These are phyloP conservation scores for Aspergillus conjunctus DNA, from an alignment of 495 filamentous ascomycete genomes.

Conservation along the genomic window DNA sequence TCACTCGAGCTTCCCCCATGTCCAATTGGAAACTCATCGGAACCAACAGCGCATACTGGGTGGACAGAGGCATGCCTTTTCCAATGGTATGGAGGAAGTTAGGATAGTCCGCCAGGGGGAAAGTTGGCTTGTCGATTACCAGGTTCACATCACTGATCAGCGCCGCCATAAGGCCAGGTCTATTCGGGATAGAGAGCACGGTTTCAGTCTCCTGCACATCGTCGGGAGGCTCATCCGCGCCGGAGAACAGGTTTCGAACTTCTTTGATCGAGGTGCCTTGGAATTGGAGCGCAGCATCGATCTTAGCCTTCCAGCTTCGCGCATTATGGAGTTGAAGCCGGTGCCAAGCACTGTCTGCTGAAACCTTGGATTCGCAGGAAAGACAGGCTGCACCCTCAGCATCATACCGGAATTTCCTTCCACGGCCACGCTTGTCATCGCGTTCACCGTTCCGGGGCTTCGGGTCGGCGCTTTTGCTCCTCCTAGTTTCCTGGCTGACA, in stretches of 20 bases:
- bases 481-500: slow-evolving; percentile 43
- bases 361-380: slow-evolving; percentile 67
- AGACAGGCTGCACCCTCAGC: slow-evolving; percentile 71
- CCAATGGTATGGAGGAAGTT: slow-evolving; percentile 84
- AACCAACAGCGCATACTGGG: slow-evolving; percentile 83
- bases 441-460: slow-evolving; percentile 36
- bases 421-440: slow-evolving; percentile 32
- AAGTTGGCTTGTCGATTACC: slow-evolving; percentile 88
- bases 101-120: slow-evolving; percentile 76
- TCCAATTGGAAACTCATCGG: slow-evolving; percentile 87
- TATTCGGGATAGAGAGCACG: slow-evolving; percentile 82
- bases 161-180: slow-evolving; percentile 79
- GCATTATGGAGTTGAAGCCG: slow-evolving; percentile 80
- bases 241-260: slow-evolving; percentile 78
- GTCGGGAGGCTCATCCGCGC: slow-evolving; percentile 75
- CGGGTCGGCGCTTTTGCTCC: slow-evolving; percentile 59
- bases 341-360: slow-evolving; percentile 71
- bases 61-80: slow-evolving; percentile 92
- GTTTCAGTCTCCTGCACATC: slow-evolving; percentile 81
- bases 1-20: slow-evolving; percentile 87
- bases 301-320: slow-evolving; percentile 88
- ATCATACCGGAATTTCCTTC: slow-evolving; percentile 71
- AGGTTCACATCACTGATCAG: slow-evolving; percentile 85
- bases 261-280: slow-evolving; percentile 76
- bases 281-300: slow-evolving; percentile 71